phyloP scores from a whole-genome alignment of 2,329 filamentous ascomycete species.

The Xylaria polymorpha region DNA sequence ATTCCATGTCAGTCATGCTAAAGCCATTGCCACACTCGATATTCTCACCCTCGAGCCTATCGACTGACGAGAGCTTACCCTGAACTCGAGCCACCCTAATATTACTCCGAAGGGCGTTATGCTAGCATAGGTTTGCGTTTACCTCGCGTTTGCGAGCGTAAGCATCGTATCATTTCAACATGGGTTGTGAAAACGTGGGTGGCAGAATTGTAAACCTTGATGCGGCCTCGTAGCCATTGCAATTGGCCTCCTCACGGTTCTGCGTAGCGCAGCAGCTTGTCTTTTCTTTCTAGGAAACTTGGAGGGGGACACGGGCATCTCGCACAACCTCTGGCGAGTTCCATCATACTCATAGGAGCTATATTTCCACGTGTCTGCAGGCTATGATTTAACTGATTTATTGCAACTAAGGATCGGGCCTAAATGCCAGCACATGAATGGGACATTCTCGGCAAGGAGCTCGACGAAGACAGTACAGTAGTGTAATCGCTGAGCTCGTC shows the following conservation, averaged over 20 bases:
- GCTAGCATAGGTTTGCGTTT: background rate
- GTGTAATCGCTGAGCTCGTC: background rate
- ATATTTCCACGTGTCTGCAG: background rate
- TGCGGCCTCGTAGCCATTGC: no score
- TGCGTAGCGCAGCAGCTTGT: no score
- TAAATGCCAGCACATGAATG: background rate
- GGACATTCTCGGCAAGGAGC: background rate
- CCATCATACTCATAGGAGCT: background rate
- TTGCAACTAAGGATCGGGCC: background rate
- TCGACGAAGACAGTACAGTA: background rate
- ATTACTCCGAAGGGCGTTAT: background rate
- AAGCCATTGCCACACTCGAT: background rate
- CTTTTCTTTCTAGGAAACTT: no score
- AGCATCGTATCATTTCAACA: no score
- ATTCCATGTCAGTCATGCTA: background rate
- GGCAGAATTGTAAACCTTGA: no score
- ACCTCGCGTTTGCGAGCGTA: background rate
- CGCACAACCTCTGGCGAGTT: background rate
- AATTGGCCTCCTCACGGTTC: no score
- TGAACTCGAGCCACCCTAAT: no score
- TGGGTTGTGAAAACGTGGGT: no score
- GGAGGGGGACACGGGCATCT: background rate
- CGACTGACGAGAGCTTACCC: no score
- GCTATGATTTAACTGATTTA: background rate
- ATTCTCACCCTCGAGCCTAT: background rate